A percentile compares a stretch with the other conserved stretches of the same genome.
These are phyloP conservation scores for Lepraria neglecta DNA, from an alignment of 495 filamentous ascomycete species.

Conservation along the genomic window DNA sequence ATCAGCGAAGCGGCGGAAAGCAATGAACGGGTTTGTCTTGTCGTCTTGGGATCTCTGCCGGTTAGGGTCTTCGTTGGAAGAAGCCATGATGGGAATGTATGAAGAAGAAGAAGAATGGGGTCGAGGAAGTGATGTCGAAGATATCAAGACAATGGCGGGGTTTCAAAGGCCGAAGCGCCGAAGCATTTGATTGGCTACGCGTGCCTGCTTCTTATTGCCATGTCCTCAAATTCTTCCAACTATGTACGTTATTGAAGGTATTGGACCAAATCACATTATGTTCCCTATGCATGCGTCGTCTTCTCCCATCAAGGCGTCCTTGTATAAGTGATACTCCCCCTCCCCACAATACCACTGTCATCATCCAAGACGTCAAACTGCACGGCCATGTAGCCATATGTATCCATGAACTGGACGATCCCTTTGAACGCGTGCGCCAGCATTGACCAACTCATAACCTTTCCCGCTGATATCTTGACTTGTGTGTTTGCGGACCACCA, in stretches of 20 bases:
- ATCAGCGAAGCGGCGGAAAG: constrained; percentile 56
- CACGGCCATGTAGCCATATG: background rate
- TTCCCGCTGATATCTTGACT: background rate
- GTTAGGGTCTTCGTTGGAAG: constrained; percentile 13
- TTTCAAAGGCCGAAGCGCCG: constrained; percentile 7
- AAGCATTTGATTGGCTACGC: background rate
- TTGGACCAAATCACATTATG: background rate
- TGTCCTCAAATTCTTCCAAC: background rate
- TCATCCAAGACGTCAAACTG: constrained; percentile 1
- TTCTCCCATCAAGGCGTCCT: background rate
- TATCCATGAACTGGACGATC: constrained; percentile 6
- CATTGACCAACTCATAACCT: constrained; percentile 10
- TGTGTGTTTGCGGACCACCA: background rate
- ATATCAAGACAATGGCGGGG: constrained; percentile 7
- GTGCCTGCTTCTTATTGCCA: background rate
- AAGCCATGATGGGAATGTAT: constrained; percentile 16
- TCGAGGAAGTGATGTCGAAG: background rate
- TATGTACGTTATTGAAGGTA: background rate
- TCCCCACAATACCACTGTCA: background rate
- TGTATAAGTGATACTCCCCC: background rate
- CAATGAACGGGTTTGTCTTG: constrained; percentile 51
- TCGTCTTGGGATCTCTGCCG: constrained; percentile 21
- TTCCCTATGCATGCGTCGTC: background rate
- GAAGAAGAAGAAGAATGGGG: background rate
- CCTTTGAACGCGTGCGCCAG: constrained; percentile 10